Evolutionary conservation across 2,329 filamentous ascomycete species (phyloP).

Genomic region (Zymoseptoria tritici): DNA sequence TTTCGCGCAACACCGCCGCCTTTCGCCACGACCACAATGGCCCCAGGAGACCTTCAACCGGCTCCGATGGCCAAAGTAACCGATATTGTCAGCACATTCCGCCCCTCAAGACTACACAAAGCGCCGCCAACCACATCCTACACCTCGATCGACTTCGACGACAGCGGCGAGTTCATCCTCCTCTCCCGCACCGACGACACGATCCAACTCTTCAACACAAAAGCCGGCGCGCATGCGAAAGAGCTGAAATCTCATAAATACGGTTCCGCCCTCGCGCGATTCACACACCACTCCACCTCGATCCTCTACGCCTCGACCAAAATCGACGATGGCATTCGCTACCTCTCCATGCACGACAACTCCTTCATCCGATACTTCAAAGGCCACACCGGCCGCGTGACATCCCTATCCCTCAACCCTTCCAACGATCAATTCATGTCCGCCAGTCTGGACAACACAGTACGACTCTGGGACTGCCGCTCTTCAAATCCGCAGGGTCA

Average conservation of each 20-base stretch:
- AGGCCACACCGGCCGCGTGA: slow-evolving; percentile 79
- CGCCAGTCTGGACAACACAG: slow-evolving; percentile 81
- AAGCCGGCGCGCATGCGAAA: slow-evolving; percentile 83
- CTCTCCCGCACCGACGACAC: slow-evolving; percentile 90
- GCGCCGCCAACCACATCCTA: slow-evolving; percentile 52
- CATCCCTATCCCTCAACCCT: slow-evolving; percentile 74
- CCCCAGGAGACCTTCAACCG: slow-evolving; percentile 13
- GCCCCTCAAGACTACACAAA: slow-evolving; percentile 56
- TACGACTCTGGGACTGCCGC: slow-evolving; percentile 81
- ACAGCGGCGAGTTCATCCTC: slow-evolving; percentile 86
- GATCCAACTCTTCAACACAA: slow-evolving; percentile 90
- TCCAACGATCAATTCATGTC: slow-evolving; percentile 87
- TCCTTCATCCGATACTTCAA: slow-evolving; percentile 94
- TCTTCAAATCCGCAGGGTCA: slow-evolving; percentile 74
- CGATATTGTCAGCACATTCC: slow-evolving; percentile 69
- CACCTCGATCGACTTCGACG: slow-evolving; percentile 92
- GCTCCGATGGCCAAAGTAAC: slow-evolving; percentile 52
- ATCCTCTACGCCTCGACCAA: slow-evolving; percentile 96
- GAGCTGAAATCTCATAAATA: slow-evolving; percentile 93
- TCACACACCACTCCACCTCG: slow-evolving; percentile 83
- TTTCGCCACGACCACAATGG: slow-evolving; percentile 13
- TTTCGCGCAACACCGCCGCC: neutral
- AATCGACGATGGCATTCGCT: slow-evolving; percentile 81
- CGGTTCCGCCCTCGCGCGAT: slow-evolving; percentile 85
- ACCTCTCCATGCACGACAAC: slow-evolving; percentile 89